These are phyloP conservation scores for Dioszegia crocea DNA, from an alignment of 768 basidiomycete species.

Conservation along the genomic window DNA sequence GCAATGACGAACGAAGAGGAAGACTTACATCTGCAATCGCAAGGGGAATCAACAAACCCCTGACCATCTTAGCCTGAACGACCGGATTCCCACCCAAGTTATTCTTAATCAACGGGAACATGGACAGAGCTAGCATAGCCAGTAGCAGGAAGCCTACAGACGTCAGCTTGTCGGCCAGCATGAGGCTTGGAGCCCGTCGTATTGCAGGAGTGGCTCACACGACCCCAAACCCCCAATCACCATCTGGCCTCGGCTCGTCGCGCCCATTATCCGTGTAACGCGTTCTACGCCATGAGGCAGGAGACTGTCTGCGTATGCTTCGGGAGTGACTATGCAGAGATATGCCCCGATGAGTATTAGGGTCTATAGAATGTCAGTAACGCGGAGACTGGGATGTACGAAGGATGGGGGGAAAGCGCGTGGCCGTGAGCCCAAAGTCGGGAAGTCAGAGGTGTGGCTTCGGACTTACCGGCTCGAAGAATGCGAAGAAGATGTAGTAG, in stretches of 20 bases:
- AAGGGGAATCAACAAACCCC: slow-evolving; percentile 41
- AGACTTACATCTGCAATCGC: slow-evolving; percentile 34
- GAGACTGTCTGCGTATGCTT: slow-evolving; percentile 30
- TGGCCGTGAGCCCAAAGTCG: too few species aligned
- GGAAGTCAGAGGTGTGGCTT: too few species aligned
- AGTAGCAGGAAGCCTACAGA: slow-evolving; percentile 42
- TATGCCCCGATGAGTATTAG: slow-evolving; percentile 40
- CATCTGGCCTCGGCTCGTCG: slow-evolving; percentile 34
- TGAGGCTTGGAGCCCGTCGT: too few species aligned
- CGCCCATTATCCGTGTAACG: slow-evolving; percentile 24
- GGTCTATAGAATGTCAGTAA: slow-evolving; percentile 11
- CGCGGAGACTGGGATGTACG: too few species aligned
- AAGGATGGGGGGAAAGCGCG: too few species aligned
- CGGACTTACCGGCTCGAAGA: slow-evolving; percentile 37
- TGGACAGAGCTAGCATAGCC: slow-evolving; percentile 40
- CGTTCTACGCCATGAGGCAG: slow-evolving; percentile 23
- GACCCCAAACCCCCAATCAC: slow-evolving; percentile 38
- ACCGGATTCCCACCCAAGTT: slow-evolving; percentile 16
- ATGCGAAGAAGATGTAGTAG: slow-evolving; percentile 42
- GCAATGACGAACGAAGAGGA: not conserved
- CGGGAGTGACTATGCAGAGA: slow-evolving; percentile 39
- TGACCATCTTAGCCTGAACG: slow-evolving; percentile 39
- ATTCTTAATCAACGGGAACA: slow-evolving; percentile 32
- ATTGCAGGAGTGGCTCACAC: slow-evolving; percentile 35
- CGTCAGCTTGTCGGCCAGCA: not conserved